A percentile compares a stretch with the other conserved stretches of the same genome.
Evolutionary conservation across 371 early-diverging fungal genomes (phyloP).

Genomic region (Mucor velutinosus): DNA sequence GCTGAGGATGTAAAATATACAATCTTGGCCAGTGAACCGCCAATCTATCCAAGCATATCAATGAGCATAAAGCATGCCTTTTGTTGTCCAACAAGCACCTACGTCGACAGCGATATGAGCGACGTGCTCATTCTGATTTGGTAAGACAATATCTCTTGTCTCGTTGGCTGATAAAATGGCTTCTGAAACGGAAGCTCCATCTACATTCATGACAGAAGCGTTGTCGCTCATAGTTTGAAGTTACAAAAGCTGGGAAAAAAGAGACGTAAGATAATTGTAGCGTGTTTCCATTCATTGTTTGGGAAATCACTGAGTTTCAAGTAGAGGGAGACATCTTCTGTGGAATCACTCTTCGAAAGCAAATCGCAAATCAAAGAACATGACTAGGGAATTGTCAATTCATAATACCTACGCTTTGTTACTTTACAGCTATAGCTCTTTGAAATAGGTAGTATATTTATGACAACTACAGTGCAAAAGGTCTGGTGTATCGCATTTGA

Average conservation of each 20-base stretch:
- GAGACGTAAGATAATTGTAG: neutral
- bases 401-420: too few relatives aligned
- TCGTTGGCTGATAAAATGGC: constrained; percentile 57
- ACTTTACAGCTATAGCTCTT: too few relatives aligned
- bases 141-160: constrained; percentile 82
- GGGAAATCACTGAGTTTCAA: neutral
- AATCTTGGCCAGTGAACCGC: constrained; percentile 94
- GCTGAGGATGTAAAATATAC: constrained; percentile 80
- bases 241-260: neutral
- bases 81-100: constrained; percentile 18
- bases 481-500: too few relatives aligned
- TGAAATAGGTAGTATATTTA: too few relatives aligned
- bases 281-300: neutral
- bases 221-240: neutral
- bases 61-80: neutral
- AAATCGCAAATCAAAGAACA: too few relatives aligned
- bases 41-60: constrained; percentile 58
- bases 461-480: too few relatives aligned
- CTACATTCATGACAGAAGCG: constrained; percentile 58
- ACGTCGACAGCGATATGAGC: constrained; percentile 93
- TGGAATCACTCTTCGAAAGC: too few relatives aligned
- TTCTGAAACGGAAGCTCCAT: constrained; percentile 71
- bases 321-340: too few relatives aligned
- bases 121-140: constrained; percentile 84
- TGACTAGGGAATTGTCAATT: too few relatives aligned